Evolutionary conservation across 2,329 filamentous ascomycete genomes (phyloP).

Genomic region (Fusarium sp.): DNA sequence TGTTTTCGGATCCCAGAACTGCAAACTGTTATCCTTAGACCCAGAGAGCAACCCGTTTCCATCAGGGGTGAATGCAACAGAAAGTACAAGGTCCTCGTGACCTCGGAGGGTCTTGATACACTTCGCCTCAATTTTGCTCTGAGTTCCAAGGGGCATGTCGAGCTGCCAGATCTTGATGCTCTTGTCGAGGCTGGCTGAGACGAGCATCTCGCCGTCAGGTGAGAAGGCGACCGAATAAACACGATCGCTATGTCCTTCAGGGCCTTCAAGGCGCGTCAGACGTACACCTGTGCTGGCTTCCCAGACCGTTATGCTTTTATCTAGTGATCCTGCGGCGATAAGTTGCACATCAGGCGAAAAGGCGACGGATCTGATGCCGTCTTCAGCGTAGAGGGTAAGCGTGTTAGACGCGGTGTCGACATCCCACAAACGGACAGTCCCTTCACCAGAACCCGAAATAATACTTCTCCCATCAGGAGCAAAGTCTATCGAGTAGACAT

Average conservation of each 20-base stretch:
- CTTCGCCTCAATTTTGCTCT: not conserved
- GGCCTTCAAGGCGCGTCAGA: not conserved
- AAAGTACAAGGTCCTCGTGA: rapidly evolving
- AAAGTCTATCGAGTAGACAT: not conserved
- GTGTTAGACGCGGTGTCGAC: not conserved
- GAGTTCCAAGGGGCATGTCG: not conserved
- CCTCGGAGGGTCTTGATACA: not conserved
- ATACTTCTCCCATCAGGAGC: not conserved
- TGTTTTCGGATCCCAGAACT: not conserved
- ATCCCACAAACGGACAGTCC: not conserved
- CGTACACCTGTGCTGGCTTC: not conserved
- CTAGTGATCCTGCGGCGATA: not conserved
- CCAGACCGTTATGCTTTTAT: not conserved
- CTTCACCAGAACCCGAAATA: rapidly evolving
- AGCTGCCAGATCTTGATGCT: not conserved
- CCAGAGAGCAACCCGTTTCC: not conserved
- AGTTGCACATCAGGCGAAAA: not conserved
- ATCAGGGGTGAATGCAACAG: not conserved
- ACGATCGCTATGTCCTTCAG: not conserved
- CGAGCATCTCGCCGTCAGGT: not conserved
- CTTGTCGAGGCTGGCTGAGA: not conserved
- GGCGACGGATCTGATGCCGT: rapidly evolving
- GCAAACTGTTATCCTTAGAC: not conserved
- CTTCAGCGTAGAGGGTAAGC: not conserved
- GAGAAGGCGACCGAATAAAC: not conserved